phyloP scores from a whole-genome alignment of 495 filamentous ascomycete species.

The Penicillium samsonianum region DNA sequence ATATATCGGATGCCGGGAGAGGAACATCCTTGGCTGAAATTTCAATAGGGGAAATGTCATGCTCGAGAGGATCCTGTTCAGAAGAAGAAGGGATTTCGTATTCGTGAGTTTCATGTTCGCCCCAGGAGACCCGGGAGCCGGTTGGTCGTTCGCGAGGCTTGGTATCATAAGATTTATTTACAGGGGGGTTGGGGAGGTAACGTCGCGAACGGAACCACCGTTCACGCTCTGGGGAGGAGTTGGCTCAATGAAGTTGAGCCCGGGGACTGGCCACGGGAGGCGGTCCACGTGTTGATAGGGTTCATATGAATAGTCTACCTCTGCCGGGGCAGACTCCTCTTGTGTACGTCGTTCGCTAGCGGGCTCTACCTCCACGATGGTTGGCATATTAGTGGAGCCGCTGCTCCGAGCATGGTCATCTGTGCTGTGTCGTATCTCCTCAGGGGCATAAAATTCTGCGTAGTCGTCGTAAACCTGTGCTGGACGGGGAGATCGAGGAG shows the following conservation, averaged over 20 bases:
- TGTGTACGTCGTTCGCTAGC: constrained; percentile 26
- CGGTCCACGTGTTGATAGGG: constrained; percentile 31
- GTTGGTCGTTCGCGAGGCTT: constrained; percentile 32
- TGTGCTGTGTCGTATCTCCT: constrained; percentile 37
- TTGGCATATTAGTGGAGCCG: constrained; percentile 27
- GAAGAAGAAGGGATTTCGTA: constrained; percentile 59
- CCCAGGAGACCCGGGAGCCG: constrained; percentile 61
- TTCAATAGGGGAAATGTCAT: constrained; percentile 25
- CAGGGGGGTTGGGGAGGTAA: constrained; percentile 31
- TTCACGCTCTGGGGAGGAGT: constrained; percentile 50
- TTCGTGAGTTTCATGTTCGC: constrained; percentile 60
- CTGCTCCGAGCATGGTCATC: constrained; percentile 17
- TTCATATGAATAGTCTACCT: constrained; percentile 27
- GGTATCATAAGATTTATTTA: constrained; percentile 23
- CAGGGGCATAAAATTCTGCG: constrained; percentile 45
- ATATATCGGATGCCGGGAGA: constrained; percentile 18
- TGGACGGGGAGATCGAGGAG: constrained; percentile 26
- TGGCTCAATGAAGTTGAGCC: constrained; percentile 50
- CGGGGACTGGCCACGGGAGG: constrained; percentile 53
- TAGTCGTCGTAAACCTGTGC: constrained; percentile 45
- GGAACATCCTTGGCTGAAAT: constrained; percentile 21
- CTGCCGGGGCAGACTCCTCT: constrained; percentile 12
- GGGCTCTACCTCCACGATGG: constrained; percentile 39
- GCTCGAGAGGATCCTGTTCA: constrained; percentile 40
- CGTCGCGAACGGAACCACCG: constrained; percentile 44